Evolutionary conservation across 768 basidiomycete species (phyloP).

Genomic region (Hygrocybe punicea): DNA sequence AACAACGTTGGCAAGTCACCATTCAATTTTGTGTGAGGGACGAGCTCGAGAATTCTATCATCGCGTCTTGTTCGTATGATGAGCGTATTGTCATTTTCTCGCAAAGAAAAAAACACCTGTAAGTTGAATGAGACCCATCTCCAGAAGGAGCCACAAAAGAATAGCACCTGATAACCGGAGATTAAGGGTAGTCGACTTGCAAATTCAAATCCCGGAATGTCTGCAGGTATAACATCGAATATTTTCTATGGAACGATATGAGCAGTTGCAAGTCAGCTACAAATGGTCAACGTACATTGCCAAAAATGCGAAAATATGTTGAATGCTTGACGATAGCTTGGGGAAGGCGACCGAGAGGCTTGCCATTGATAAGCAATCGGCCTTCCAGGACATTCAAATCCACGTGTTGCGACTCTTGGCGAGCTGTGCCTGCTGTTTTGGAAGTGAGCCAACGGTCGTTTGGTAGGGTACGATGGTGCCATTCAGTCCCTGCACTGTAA

Average conservation of each 20-base stretch:
- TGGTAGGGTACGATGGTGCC: constrained; percentile 18
- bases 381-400: constrained; percentile 43
- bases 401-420: constrained; percentile 27
- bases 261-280: neutral
- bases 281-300: constrained; percentile 25
- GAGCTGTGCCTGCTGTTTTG: constrained; percentile 13
- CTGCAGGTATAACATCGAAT: constrained; percentile 35
- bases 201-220: constrained; percentile 34
- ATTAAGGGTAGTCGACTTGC: constrained; percentile 23
- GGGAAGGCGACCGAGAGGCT: constrained; percentile 39
- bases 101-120: constrained; percentile 34
- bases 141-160: neutral
- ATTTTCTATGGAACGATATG: constrained; percentile 20
- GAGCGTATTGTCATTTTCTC: constrained; percentile 15
- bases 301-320: constrained; percentile 36
- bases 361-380: constrained; percentile 41
- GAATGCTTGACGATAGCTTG: constrained; percentile 28
- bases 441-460: constrained; percentile 30
- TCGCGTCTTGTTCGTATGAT: constrained; percentile 29
- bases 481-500: constrained; percentile 16
- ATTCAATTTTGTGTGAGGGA: constrained; percentile 29
- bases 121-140: neutral
- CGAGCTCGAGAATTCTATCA: constrained; percentile 28
- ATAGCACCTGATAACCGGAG: constrained; percentile 19
- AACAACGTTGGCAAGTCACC: constrained; percentile 32